Conservation (phyloP, 192 early-diverging fungal species). For the Tieghemiomyces parasiticus region DNA sequence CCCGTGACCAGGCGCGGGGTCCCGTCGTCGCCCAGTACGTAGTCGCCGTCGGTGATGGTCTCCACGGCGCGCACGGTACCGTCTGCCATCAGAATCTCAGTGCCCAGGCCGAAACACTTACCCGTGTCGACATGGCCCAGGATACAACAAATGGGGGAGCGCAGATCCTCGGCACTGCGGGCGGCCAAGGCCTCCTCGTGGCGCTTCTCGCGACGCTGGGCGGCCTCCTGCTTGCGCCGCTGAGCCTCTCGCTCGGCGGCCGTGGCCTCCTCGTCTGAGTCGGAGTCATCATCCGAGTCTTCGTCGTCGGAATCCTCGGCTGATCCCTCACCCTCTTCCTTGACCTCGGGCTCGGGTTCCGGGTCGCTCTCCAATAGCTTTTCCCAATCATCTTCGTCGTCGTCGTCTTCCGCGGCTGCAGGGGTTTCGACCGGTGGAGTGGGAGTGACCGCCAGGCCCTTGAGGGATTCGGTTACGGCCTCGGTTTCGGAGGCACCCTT, state of each 20-base stretch:
- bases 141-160: conserved; percentile 97
- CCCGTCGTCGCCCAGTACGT: conserved; percentile 34
- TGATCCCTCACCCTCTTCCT: conserved; percentile 18
- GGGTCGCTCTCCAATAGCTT: conserved; percentile 11
- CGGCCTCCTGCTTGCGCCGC: conserved; percentile 63
- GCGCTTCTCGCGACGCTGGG: conserved; percentile 53
- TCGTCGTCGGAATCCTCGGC: conserved; percentile 21
- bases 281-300: conserved; percentile 22
- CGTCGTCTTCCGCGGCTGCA: conserved; percentile 21
- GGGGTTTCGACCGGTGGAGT: conserved; percentile 1
- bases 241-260: conserved; percentile 42
- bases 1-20: conserved; percentile 26
- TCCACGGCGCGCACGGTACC: conserved; percentile 26
- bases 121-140: conserved; percentile 98
- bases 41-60: conserved; percentile 21
- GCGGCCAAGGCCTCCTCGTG: conserved; percentile 61
- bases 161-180: conserved; percentile 75
- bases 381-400: conserved; percentile 18
- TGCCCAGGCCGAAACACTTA: conserved; percentile 34
- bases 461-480: conserved; percentile 14
- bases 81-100: conserved; percentile 31
- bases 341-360: conserved; percentile 20
- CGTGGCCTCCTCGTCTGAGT: conserved; percentile 44
- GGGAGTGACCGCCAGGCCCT: conserved; percentile 11
- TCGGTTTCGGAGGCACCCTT: conserved; percentile 37